Evolutionary conservation across 495 filamentous ascomycete genomes (phyloP).

Genomic region (Aspergillus bertholletiae): DNA sequence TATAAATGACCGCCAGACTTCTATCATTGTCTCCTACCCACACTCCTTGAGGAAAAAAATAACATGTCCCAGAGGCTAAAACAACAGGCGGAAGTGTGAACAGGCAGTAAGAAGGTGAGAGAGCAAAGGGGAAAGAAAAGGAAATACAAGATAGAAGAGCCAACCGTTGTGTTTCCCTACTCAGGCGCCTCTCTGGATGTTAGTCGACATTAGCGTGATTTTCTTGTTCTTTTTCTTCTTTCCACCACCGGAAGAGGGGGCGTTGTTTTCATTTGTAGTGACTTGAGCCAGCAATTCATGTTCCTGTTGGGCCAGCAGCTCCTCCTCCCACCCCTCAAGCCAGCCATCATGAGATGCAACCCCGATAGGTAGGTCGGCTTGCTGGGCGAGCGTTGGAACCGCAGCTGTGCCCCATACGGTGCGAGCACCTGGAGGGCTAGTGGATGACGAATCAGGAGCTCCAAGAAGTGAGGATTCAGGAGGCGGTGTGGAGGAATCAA

Average conservation of each 20-base stretch:
- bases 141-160: not conserved
- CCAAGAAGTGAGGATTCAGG: conserved; percentile 58
- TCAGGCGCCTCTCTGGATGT: conserved; percentile 60
- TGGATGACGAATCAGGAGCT: conserved; percentile 67
- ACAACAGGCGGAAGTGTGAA: not conserved
- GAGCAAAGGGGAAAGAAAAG: not conserved
- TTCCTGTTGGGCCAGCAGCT: conserved; percentile 52
- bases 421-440: conserved; percentile 67
- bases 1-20: too few relatives aligned
- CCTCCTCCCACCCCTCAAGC: conserved; percentile 72
- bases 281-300: conserved; percentile 37
- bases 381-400: conserved; percentile 50
- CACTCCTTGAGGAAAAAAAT: not conserved
- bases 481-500: conserved; percentile 51
- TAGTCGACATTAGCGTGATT: conserved; percentile 93
- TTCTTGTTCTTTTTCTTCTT: conserved; percentile 93
- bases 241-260: conserved; percentile 26
- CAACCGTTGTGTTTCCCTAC: not conserved
- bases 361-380: conserved; percentile 31
- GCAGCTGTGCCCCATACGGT: conserved; percentile 87
- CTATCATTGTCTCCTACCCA: conserved; percentile 1
- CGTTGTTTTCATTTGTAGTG: conserved; percentile 23
- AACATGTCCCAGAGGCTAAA: not conserved
- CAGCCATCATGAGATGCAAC: conserved; percentile 66
- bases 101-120: not conserved